Percentiles rank a stretch among this genome's conserved stretches.
Conservation (phyloP, 495 filamentous ascomycete genomes). For the Pyronema omphalodes region DNA sequence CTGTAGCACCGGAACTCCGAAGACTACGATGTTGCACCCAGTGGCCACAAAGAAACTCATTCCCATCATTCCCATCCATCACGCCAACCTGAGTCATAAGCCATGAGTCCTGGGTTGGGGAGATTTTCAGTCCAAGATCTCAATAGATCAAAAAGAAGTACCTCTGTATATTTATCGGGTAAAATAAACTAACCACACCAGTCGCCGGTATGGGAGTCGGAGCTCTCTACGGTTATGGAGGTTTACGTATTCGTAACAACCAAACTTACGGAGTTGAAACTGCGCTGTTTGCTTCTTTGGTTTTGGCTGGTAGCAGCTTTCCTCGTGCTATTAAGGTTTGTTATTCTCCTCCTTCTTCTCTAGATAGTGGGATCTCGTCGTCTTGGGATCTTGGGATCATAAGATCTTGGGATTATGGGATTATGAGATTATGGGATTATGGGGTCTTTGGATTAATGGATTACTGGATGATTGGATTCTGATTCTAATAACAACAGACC, state of each 20-base stretch:
- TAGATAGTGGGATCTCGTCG: no score
- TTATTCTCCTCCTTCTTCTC: constrained; percentile 4
- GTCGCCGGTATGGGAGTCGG: constrained; percentile 70
- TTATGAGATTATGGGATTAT: no score
- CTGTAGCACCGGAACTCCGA: no score
- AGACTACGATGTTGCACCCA: no score
- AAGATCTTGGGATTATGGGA: no score
- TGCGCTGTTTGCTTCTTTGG: constrained; percentile 56
- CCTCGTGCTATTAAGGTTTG: constrained; percentile 53
- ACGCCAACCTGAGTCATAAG: constrained; percentile 41
- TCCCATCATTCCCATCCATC: no score
- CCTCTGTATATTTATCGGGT: no score
- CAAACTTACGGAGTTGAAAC: constrained; percentile 53
- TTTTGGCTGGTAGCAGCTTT: constrained; percentile 65
- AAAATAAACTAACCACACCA: background rate
- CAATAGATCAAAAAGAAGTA: constrained; percentile 5
- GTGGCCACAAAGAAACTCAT: no score
- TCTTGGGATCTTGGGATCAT: no score
- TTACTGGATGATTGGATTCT: background rate
- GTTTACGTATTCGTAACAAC: constrained; percentile 44
- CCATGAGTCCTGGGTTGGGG: background rate
- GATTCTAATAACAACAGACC: constrained; percentile 8
- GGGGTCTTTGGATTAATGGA: background rate
- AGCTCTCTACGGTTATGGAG: constrained; percentile 46
- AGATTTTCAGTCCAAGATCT: background rate